Base-by-base conservation (phyloP, 2,329 filamentous ascomycete genomes). In the Zymoseptoria pseudotritici region DNA sequence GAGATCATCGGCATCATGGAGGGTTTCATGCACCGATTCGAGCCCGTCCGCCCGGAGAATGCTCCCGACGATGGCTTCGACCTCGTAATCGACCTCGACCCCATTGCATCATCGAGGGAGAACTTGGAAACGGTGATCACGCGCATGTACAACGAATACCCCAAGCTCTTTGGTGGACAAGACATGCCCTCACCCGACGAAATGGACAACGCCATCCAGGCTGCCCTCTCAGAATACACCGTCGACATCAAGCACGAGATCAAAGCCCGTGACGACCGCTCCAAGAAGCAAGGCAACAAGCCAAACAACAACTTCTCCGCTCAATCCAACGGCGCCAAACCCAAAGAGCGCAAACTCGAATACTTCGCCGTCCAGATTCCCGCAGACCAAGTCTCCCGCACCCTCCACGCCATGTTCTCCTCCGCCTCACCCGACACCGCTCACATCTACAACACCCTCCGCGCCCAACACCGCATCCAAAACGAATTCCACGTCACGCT, bases 1-100 rank as follows among this genome's bases (percentile, higher is more conserved):
- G 93, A 96, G 73, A 90, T 94, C 58, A 80, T 94, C 53, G 84
- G 85, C 4, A 96, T 99, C 67, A 97, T 99, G 94, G 90, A 97
- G 67, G 90, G 91, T 2, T 99, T 99, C 75, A 81, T 99, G 65
- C 75, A 83, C 11, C 86, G 94, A 42, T 97, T 96, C 71, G 89
- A 99, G 76, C 83, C 87, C 20, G 81, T 91, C 60, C 83, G 92
- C 65, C 77, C 81, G 0, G 81, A 85, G 19, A 77, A 76, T 7
- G 74, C 77, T n/a, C 92, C 94, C 0, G 94, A 99, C 70, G 80
- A 86, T 64, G 82, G 82, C 6, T 99, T 99, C 68, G 90, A 97
- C 70, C 78, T 85, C 3, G 80, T 96, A 51, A 95, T 99, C 69
- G 83, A 96, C 66, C 83, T 99, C 0, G 87, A 97, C 67, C 87